phyloP scores from a whole-genome alignment of 1,284 basidiomycete species.

The Ganoderma multipileum region DNA sequence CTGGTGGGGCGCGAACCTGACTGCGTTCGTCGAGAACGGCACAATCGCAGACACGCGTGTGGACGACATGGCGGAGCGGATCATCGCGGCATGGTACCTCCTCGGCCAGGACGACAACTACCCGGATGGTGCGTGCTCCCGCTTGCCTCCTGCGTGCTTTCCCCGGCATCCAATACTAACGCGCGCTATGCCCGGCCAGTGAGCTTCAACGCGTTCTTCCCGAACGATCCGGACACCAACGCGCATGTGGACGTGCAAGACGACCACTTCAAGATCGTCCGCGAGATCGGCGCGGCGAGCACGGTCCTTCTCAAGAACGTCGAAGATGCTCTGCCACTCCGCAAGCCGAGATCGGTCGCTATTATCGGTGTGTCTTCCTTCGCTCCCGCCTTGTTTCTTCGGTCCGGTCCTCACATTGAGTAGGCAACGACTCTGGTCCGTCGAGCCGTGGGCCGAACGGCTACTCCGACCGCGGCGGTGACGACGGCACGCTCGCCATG shows the following conservation, averaged over 20 bases:
- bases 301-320: constrained; percentile 87
- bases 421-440: constrained; percentile 67
- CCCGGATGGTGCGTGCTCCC: constrained; percentile 44
- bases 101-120: constrained; percentile 70
- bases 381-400: background rate
- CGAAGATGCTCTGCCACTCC: constrained; percentile 69
- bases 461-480: constrained; percentile 69
- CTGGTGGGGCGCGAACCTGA: constrained; percentile 71
- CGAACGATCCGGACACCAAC: constrained; percentile 60
- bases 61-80: constrained; percentile 74
- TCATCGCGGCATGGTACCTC: constrained; percentile 68
- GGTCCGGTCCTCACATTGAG: background rate
- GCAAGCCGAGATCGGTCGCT: constrained; percentile 61
- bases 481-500: constrained; percentile 79
- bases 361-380: constrained; percentile 51
- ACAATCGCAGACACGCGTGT: constrained; percentile 69
- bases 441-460: constrained; percentile 75
- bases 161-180: constrained; percentile 32
- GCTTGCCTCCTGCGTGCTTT: background rate
- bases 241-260: constrained; percentile 77
- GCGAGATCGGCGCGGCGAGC: constrained; percentile 78
- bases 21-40: constrained; percentile 70
- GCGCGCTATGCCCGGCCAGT: constrained; percentile 33
- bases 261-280: constrained; percentile 76
- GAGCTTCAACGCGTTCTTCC: constrained; percentile 68